Evolutionary conservation across 192 early-diverging fungal genomes (phyloP).

Genomic region (Coemansia sp.): DNA sequence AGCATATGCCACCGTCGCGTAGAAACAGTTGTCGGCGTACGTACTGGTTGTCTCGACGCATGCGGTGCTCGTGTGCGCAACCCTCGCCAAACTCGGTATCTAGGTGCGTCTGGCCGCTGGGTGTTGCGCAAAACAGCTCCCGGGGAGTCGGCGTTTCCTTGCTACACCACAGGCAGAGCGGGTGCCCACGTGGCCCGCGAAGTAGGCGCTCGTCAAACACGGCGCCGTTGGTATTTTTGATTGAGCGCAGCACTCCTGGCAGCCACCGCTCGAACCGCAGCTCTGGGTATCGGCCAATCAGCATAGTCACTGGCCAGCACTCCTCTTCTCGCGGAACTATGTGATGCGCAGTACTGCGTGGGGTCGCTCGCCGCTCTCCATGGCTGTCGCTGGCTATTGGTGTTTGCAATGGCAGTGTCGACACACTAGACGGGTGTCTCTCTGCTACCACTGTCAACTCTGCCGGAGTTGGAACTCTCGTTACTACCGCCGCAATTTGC

Average conservation of each 20-base stretch:
- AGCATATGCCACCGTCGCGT: conserved; percentile 50
- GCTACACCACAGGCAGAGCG: conserved; percentile 50
- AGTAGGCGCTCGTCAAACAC: conserved; percentile 40
- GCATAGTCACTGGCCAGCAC: conserved; percentile 41
- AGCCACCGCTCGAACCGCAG: conserved; percentile 53
- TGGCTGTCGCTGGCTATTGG: conserved; percentile 2
- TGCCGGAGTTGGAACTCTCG: background rate
- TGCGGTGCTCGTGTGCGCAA: conserved; percentile 51
- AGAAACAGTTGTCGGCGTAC: conserved; percentile 43
- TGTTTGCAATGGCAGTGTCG: background rate
- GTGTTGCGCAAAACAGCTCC: conserved; percentile 30
- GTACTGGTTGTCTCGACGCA: conserved; percentile 46
- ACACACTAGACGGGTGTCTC: background rate
- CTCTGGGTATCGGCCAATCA: conserved; percentile 38
- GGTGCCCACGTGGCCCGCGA: conserved; percentile 31
- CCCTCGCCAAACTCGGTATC: conserved; percentile 31
- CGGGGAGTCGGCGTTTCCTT: conserved; percentile 18
- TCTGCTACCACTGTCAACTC: background rate
- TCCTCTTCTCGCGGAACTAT: conserved; percentile 38
- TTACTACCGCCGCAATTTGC: background rate
- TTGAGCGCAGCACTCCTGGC: conserved; percentile 23
- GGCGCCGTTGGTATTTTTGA: conserved; percentile 14
- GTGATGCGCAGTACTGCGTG: conserved; percentile 25
- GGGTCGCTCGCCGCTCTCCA: conserved; percentile 2
- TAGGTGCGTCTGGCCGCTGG: background rate